Base-by-base conservation (phyloP, 768 basidiomycete genomes). In the Asterophora parasitica region DNA sequence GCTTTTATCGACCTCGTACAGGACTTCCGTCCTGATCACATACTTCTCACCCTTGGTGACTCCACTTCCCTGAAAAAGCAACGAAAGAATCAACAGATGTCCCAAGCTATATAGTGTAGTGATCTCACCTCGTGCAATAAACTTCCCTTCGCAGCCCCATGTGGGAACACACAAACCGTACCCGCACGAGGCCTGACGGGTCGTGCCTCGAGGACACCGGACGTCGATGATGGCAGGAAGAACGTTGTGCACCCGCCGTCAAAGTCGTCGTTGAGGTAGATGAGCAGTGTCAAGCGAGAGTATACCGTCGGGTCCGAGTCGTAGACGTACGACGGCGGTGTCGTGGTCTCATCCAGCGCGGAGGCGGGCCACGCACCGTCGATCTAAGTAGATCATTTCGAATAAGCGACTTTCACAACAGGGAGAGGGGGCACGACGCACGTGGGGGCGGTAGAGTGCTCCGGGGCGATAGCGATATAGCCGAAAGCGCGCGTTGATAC, bases 361-460 rank as follows among this genome's bases (percentile, higher is more conserved):
- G 73, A 74, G 7, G 73, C 68, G 17, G 77, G 76, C 77, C 77
- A 79, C 0, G 76, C 75, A 4, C 77, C 77, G 54, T 78, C 77
- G 46, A 78, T 76, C 69, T 70, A 46, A 27, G 13, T n/a, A n/a
- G n/a, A n/a, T 12, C 3, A 3, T 33, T 27, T 23, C 23, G 6
- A 23, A 23, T 23, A 23, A 3, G 6, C 23, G 23, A 6, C 23
- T 23, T 23, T 6, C 6, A 23, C 3, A 23, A 3, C 35, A 20
- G 31, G n/a, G 23, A 50, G n/a, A n/a, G 13, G 7, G 27, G 33
- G 13, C 20, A 57, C 65, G 10, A 57, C 65, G 10, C 17, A 68
- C 69, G 50, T 79, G 76, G 2, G 77, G 76, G 54, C 76, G 58
- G 52, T 79, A 78, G 40, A 75, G 52, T 13, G 76, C 74, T 4